Percentiles rank a stretch among this genome's conserved stretches.
phyloP scores from a whole-genome alignment of 768 basidiomycete species.

The Mycena metata region DNA sequence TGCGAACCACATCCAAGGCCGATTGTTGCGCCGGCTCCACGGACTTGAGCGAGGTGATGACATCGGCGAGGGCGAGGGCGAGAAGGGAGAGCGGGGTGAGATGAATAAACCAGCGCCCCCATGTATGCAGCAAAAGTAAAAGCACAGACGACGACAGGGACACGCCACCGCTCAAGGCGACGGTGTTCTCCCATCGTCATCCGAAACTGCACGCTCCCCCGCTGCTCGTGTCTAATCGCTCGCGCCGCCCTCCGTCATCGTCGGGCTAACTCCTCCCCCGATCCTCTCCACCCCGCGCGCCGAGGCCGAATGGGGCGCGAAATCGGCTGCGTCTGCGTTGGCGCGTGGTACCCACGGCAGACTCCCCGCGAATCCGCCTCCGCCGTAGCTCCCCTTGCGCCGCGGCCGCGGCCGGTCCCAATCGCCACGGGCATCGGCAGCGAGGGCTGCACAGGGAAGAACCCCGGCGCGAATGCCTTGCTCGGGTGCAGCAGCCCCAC shows the following conservation, averaged over 20 bases:
- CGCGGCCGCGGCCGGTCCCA: constrained; percentile 1
- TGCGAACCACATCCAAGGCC: too few species aligned
- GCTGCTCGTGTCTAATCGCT: constrained; percentile 36
- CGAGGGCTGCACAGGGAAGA: constrained; percentile 52
- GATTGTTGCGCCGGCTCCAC: too few species aligned
- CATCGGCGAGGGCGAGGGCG: constrained; percentile 21
- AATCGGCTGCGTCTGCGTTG: constrained; percentile 60
- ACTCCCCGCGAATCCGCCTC: constrained; percentile 60
- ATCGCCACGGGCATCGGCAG: constrained; percentile 51
- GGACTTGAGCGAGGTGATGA: constrained; percentile 1
- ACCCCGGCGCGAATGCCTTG: constrained; percentile 66
- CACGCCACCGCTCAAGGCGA: constrained; percentile 15
- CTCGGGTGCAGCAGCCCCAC: constrained; percentile 59
- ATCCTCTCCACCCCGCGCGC: constrained; percentile 38
- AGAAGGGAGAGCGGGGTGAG: constrained; percentile 24
- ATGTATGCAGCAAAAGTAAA: constrained; percentile 1
- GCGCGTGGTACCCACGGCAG: constrained; percentile 52
- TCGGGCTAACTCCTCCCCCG: constrained; percentile 53
- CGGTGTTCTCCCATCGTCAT: constrained; percentile 36
- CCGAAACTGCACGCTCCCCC: constrained; percentile 39
- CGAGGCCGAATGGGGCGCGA: constrained; percentile 68
- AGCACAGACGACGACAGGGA: not conserved
- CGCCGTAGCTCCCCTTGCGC: constrained; percentile 54
- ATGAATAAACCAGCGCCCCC: constrained; percentile 33
- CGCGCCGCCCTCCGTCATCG: constrained; percentile 11